A percentile compares a stretch with the other conserved stretches of the same genome.
Conservation (phyloP, 2,329 filamentous ascomycete genomes). For the Moelleriella libera region DNA sequence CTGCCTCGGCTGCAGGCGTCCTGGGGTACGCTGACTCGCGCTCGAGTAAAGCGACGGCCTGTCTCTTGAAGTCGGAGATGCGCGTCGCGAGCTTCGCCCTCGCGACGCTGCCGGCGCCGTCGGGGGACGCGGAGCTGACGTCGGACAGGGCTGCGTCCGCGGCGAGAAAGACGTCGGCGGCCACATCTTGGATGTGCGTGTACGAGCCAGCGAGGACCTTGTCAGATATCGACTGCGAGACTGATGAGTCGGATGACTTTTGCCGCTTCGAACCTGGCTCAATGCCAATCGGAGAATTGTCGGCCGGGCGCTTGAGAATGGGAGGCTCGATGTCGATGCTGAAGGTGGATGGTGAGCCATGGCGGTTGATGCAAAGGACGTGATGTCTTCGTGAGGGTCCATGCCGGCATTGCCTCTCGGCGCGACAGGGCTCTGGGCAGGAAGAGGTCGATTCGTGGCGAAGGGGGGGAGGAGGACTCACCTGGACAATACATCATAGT, state of each 20-base stretch:
- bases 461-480: slow-evolving; percentile 11
- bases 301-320: slow-evolving; percentile 39
- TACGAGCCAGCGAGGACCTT: slow-evolving; percentile 39
- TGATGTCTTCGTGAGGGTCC: neutral
- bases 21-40: slow-evolving; percentile 42
- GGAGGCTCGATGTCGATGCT: slow-evolving; percentile 42
- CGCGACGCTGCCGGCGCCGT: slow-evolving; percentile 12
- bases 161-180: slow-evolving; percentile 38
- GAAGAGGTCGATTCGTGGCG: neutral
- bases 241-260: slow-evolving; percentile 33
- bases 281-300: slow-evolving; percentile 24
- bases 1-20: slow-evolving; percentile 17
- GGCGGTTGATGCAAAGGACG: neutral
- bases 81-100: slow-evolving; percentile 25
- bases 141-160: slow-evolving; percentile 34
- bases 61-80: slow-evolving; percentile 44
- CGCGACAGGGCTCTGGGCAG: too few relatives aligned
- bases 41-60: slow-evolving; percentile 46
- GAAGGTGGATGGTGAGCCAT: slow-evolving; percentile 14
- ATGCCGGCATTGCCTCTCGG: too few relatives aligned
- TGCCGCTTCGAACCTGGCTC: slow-evolving; percentile 47
- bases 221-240: slow-evolving; percentile 32
- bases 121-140: slow-evolving; percentile 21
- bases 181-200: slow-evolving; percentile 49
- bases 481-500: slow-evolving; percentile 22